Percentiles rank a stretch among this genome's conserved stretches.
Evolutionary conservation across 768 basidiomycete species (phyloP).

Genomic region (Dentipellis fragilis): DNA sequence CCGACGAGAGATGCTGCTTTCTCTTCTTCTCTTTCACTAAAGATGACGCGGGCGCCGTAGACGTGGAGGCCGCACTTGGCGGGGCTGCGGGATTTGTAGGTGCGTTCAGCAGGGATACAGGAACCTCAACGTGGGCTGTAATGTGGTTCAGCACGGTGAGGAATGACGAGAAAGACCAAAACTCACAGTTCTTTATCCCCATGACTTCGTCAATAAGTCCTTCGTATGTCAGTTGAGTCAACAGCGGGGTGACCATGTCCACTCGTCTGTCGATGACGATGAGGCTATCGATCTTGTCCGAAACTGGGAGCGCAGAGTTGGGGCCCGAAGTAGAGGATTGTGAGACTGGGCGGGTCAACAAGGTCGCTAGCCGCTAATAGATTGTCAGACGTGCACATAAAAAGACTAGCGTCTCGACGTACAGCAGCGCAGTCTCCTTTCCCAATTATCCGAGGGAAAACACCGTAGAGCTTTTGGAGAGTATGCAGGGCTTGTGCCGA

Average conservation of each 20-base stretch:
- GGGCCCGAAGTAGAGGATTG: constrained; percentile 28
- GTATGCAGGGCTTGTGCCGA: constrained; percentile 79
- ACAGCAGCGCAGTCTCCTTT: constrained; percentile 87
- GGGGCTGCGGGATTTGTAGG: constrained; percentile 29
- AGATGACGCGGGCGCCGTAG: constrained; percentile 34
- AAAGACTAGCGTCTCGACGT: constrained; percentile 13
- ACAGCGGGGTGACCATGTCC: constrained; percentile 91
- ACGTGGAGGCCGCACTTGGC: constrained; percentile 27
- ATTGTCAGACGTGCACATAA: constrained; percentile 1
- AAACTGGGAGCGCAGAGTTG: constrained; percentile 33
- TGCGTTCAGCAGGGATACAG: constrained; percentile 54
- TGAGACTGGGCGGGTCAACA: constrained; percentile 53
- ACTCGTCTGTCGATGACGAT: constrained; percentile 84
- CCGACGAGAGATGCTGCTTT: constrained; percentile 75
- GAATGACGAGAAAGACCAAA: neutral
- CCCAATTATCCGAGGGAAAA: constrained; percentile 84
- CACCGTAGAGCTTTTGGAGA: constrained; percentile 76
- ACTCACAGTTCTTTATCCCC: constrained; percentile 80
- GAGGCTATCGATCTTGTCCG: constrained; percentile 70
- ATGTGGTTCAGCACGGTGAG: constrained; percentile 6
- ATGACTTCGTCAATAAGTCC: constrained; percentile 91
- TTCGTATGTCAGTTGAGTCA: constrained; percentile 94
- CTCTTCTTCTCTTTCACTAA: constrained; percentile 76
- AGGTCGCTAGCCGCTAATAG: constrained; percentile 60
- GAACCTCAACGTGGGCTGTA: constrained; percentile 73